phyloP scores from a whole-genome alignment of 225 moss, liverwort and hornwort species.

The Bryoerythrophyllum caledonicum region DNA sequence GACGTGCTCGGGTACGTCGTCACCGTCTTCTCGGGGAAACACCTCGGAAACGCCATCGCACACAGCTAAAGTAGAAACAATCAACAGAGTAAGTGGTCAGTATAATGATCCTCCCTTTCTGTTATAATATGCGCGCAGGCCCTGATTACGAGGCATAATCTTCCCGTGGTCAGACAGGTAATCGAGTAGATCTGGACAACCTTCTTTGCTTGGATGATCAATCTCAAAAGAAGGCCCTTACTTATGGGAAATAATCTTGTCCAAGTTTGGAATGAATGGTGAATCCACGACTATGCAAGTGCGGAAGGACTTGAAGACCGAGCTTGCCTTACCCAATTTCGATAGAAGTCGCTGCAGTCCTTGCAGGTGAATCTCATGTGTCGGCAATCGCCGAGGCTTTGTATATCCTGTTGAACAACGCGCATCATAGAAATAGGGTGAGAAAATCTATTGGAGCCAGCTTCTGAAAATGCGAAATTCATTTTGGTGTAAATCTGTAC shows the following conservation, averaged over 20 bases:
- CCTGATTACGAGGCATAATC: too few species aligned
- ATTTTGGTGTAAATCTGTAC: conserved; percentile 16
- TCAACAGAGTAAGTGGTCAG: conserved; percentile 14
- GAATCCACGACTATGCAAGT: neutral
- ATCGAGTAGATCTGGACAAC: too few species aligned
- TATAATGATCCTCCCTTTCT: too few species aligned
- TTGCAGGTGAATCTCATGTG: conserved; percentile 42
- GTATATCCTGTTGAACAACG: conserved; percentile 39
- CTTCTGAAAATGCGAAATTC: neutral
- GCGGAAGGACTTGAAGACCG: neutral
- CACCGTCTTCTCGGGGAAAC: conserved; percentile 30
- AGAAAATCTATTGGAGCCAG: neutral
- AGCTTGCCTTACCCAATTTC: conserved; percentile 59
- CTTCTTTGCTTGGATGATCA: too few species aligned
- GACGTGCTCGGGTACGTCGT: conserved; percentile 19
- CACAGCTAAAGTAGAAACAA: conserved; percentile 32
- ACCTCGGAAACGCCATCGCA: conserved; percentile 48
- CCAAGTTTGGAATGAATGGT: too few species aligned
- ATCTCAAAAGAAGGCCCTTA: too few species aligned
- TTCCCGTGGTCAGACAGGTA: too few species aligned
- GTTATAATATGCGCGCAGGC: too few species aligned
- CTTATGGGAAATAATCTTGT: too few species aligned
- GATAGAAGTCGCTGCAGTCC: conserved; percentile 35
- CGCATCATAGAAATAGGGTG: neutral
- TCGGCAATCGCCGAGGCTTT: conserved; percentile 50